phyloP scores from a whole-genome alignment of 495 filamentous ascomycete genomes.

The Parathielavia appendiculata region DNA sequence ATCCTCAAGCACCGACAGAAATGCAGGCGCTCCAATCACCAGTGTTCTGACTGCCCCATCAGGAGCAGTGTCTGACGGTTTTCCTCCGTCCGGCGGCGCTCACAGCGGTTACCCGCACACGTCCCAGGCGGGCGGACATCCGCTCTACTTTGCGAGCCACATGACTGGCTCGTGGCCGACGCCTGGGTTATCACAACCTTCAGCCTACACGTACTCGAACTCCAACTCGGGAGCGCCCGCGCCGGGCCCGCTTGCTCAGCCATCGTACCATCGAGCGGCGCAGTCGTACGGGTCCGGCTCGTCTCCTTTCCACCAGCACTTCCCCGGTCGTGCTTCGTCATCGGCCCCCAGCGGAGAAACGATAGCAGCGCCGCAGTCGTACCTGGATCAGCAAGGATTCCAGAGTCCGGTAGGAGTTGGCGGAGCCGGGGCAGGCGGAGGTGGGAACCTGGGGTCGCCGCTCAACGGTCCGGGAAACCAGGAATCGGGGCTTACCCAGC shows the following conservation, averaged over 20 bases:
- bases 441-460: conserved; percentile 22
- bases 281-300: conserved; percentile 11
- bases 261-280: conserved; percentile 22
- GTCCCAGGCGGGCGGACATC: conserved; percentile 42
- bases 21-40: conserved; percentile 45
- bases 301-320: conserved; percentile 22
- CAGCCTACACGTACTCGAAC: conserved; percentile 52
- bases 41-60: conserved; percentile 41
- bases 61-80: conserved; percentile 51
- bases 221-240: conserved; percentile 34
- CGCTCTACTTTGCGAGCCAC: conserved; percentile 46
- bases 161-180: conserved; percentile 47
- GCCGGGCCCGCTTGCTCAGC: conserved; percentile 23
- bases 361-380: conserved; percentile 25
- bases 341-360: conserved; percentile 32
- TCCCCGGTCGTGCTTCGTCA: conserved; percentile 30
- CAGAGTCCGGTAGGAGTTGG: conserved; percentile 31
- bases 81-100: conserved; percentile 55
- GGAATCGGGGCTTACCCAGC: conserved; percentile 20
- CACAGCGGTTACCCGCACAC: conserved; percentile 50
- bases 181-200: conserved; percentile 46
- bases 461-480: conserved; percentile 26
- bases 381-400: conserved; percentile 32
- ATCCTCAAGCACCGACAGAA: conserved; percentile 53
- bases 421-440: conserved; percentile 19